A percentile compares a stretch with the other conserved stretches of the same genome.
phyloP scores from a whole-genome alignment of 192 early-diverging fungal species.

The Geranomyces michiganensis region DNA sequence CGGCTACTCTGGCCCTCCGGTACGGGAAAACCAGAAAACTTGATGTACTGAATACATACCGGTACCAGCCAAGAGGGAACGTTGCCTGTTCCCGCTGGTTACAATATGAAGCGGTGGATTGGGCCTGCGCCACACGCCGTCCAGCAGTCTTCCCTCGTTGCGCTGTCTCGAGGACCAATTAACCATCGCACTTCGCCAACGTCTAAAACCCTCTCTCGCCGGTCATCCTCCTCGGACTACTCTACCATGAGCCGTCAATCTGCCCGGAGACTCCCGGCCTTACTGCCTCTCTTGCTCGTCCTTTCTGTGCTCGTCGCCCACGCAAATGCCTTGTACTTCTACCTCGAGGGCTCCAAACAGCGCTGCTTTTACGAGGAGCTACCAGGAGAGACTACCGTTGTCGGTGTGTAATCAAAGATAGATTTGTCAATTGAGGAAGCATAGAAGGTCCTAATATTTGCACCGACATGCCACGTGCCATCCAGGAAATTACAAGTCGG shows the following conservation, averaged over 20 bases:
- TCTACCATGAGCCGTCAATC: neutral
- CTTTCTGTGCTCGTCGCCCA: slow-evolving; percentile 8
- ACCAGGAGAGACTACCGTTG: slow-evolving; percentile 83
- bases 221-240: too few species aligned
- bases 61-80: too few species aligned
- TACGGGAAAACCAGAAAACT: too few species aligned
- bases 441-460: neutral
- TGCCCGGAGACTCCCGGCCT: neutral
- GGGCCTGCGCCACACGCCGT: too few species aligned
- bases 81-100: too few species aligned
- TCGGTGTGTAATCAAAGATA: slow-evolving; percentile 53
- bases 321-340: slow-evolving; percentile 81
- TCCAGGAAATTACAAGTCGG: slow-evolving; percentile 69
- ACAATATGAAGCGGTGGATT: too few species aligned
- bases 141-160: too few species aligned
- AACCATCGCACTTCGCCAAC: too few species aligned
- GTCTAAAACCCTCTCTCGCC: too few species aligned
- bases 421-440: neutral
- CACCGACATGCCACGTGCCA: neutral
- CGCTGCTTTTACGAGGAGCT: slow-evolving; percentile 96
- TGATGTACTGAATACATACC: too few species aligned
- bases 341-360: slow-evolving; percentile 85
- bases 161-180: too few species aligned
- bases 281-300: neutral
- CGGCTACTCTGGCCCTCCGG: too few species aligned